These are phyloP conservation scores for Blastobotrys peoriensis DNA, from an alignment of 805 yeast genomes.

Conservation along the genomic window DNA sequence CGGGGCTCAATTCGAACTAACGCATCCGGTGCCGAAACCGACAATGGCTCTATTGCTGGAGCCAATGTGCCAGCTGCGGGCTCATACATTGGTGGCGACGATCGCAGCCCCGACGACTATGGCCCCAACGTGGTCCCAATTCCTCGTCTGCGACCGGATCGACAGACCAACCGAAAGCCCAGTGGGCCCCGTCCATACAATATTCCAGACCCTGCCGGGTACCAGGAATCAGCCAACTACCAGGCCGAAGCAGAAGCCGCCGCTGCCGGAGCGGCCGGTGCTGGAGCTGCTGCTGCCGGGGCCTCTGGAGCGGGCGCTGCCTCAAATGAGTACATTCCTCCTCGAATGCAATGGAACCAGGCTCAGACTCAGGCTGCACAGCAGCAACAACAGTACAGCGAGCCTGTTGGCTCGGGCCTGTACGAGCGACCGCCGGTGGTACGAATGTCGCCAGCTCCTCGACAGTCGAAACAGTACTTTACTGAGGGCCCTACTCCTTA, in stretches of 20 bases:
- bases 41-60: slow-evolving; percentile 3
- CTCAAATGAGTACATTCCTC: slow-evolving; percentile 11
- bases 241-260: not conserved
- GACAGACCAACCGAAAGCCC: slow-evolving; percentile 10
- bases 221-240: slow-evolving; percentile 5
- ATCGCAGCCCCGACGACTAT: slow-evolving; percentile 9
- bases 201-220: not conserved
- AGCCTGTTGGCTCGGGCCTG: not conserved
- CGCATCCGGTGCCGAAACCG: slow-evolving; percentile 3
- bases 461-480: not conserved
- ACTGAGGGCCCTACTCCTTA: not conserved
- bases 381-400: not conserved
- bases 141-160: slow-evolving; percentile 20
- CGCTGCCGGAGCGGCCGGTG: too few relatives aligned
- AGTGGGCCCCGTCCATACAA: slow-evolving; percentile 9
- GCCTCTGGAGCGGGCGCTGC: slow-evolving; percentile 6
- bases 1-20: not conserved
- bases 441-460: not conserved
- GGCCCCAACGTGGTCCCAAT: slow-evolving; percentile 29
- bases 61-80: slow-evolving; percentile 25
- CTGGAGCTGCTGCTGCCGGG: too few relatives aligned
- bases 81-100: slow-evolving; percentile 23
- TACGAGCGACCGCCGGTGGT: not conserved
- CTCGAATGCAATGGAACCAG: slow-evolving; percentile 12
- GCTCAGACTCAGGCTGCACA: not conserved